A percentile compares a stretch with the other conserved stretches of the same genome.
phyloP scores from a whole-genome alignment of 176 grass and related monocot species.

The Triticum dicoccoides region DNA sequence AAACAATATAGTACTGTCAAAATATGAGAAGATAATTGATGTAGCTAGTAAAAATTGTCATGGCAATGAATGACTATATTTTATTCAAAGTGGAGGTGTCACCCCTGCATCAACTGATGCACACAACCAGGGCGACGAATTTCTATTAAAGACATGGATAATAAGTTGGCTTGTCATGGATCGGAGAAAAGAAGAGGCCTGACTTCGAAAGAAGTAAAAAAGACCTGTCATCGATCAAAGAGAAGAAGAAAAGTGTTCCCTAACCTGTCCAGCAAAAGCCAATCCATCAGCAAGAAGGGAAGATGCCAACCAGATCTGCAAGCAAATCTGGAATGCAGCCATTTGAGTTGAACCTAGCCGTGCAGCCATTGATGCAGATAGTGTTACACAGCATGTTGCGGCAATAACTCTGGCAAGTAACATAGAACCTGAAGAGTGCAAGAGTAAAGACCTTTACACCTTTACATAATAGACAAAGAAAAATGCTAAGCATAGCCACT shows the following conservation, averaged over 20 bases:
- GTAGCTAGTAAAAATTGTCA: neutral
- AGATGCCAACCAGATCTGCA: conserved; percentile 83
- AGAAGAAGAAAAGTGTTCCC: neutral
- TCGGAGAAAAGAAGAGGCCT: neutral
- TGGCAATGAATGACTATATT: neutral
- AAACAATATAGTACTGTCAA: neutral
- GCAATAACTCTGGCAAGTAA: conserved; percentile 75
- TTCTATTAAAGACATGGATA: neutral
- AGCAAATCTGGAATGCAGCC: conserved; percentile 95
- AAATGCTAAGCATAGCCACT: neutral
- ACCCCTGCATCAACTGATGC: neutral
- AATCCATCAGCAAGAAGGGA: conserved; percentile 95
- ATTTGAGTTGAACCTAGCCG: conserved; percentile 68
- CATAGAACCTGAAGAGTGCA: conserved; percentile 48
- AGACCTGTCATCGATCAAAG: neutral
- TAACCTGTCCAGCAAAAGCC: conserved; percentile 93
- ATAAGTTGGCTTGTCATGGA: neutral
- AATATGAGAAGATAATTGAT: neutral
- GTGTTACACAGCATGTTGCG: conserved; percentile 81
- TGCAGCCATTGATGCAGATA: conserved; percentile 84
- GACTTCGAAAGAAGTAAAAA: neutral
- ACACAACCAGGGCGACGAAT: neutral
- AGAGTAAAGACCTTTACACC: neutral
- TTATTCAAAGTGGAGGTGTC: neutral
- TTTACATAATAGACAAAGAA: neutral